A percentile compares a stretch with the other conserved stretches of the same genome.
These are phyloP conservation scores for Recurvomyces mirabilis DNA, from an alignment of 495 filamentous ascomycete genomes.

Conservation along the genomic window DNA sequence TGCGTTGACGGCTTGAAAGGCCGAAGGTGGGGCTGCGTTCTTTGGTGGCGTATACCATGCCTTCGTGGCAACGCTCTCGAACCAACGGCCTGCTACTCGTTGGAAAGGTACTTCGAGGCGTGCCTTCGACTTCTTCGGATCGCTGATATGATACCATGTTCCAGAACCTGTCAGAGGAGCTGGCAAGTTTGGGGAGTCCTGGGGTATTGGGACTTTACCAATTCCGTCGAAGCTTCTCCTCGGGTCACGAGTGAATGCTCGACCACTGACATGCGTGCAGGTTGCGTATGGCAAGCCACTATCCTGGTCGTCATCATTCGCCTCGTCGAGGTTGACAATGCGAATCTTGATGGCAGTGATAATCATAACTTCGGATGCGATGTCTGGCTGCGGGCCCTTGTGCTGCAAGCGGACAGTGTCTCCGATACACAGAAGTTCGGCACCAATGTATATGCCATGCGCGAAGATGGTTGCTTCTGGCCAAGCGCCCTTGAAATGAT, in stretches of 20 bases:
- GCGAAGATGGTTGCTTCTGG: conserved; percentile 41
- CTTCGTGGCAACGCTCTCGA: conserved; percentile 39
- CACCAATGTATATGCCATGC: conserved; percentile 45
- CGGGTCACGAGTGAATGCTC: conserved; percentile 37
- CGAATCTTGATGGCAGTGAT: conserved; percentile 40
- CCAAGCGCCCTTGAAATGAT: conserved; percentile 43
- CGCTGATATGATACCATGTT: conserved; percentile 39
- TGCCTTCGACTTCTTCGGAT: conserved; percentile 22
- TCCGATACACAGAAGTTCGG: conserved; percentile 41
- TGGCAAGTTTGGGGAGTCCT: conserved; percentile 24
- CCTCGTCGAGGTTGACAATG: conserved; percentile 31
- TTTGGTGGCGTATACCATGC: conserved; percentile 31
- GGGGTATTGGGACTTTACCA: conserved; percentile 16
- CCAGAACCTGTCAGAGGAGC: conserved; percentile 35
- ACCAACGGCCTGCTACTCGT: conserved; percentile 44
- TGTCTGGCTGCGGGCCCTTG: conserved; percentile 14
- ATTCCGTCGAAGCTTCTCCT: conserved; percentile 21
- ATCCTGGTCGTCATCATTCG: conserved; percentile 37
- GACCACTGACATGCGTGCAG: conserved; percentile 37
- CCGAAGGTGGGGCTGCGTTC: neutral
- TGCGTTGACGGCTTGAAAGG: conserved; percentile 10
- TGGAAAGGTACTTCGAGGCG: conserved; percentile 37
- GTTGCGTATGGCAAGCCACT: conserved; percentile 36
- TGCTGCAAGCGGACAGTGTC: conserved; percentile 43
- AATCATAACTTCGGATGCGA: conserved; percentile 43